These are phyloP conservation scores for Penicillium taxi DNA, from an alignment of 495 filamentous ascomycete species.

Conservation along the genomic window DNA sequence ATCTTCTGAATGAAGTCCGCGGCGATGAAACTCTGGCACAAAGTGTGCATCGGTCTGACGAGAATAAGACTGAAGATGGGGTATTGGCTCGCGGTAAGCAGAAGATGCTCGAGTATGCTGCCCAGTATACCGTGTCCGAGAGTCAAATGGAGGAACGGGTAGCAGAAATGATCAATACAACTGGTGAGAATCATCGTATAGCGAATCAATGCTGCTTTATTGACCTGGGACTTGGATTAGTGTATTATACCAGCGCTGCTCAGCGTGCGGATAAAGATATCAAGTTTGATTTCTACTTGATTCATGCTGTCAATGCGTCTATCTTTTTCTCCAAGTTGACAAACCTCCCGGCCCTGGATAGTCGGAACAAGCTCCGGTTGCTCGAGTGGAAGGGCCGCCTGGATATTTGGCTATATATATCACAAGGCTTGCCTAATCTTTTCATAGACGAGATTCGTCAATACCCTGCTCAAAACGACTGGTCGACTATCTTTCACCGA, in stretches of 20 bases:
- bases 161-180: slow-evolving; percentile 68
- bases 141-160: slow-evolving; percentile 58
- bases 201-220: neutral
- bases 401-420: slow-evolving; percentile 61
- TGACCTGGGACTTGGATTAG: slow-evolving; percentile 10
- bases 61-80: slow-evolving; percentile 59
- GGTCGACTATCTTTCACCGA: slow-evolving; percentile 50
- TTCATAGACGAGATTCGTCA: slow-evolving; percentile 44
- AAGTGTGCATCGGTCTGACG: slow-evolving; percentile 44
- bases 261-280: slow-evolving; percentile 53
- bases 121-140: slow-evolving; percentile 50
- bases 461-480: slow-evolving; percentile 39
- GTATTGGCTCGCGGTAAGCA: slow-evolving; percentile 53
- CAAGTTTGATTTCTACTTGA: slow-evolving; percentile 78
- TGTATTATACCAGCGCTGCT: slow-evolving; percentile 56
- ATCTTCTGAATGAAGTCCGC: slow-evolving; percentile 52
- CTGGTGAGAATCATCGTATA: slow-evolving; percentile 30
- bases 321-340: slow-evolving; percentile 56
- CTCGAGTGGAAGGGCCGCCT: slow-evolving; percentile 69
- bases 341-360: slow-evolving; percentile 18
- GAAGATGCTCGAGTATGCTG: slow-evolving; percentile 53
- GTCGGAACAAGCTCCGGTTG: slow-evolving; percentile 51
- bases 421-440: slow-evolving; percentile 48
- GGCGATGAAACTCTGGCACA: slow-evolving; percentile 45
- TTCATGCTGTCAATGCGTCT: slow-evolving; percentile 57